Conservation (phyloP, 2,329 filamentous ascomycete genomes). For the Tolypocladium ovalisporum region DNA sequence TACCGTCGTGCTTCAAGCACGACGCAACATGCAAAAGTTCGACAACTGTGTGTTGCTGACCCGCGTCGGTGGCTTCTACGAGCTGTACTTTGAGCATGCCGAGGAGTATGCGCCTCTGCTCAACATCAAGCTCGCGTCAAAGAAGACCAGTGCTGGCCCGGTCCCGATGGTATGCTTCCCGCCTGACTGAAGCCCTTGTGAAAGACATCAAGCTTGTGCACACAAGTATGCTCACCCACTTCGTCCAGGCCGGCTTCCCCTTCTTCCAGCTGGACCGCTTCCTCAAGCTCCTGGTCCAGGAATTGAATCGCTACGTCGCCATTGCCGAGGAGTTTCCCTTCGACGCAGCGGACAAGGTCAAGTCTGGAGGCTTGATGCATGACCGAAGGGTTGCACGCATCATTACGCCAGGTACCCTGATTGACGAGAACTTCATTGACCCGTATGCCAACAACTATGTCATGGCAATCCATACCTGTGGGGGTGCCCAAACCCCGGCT, state of each 20-base stretch:
- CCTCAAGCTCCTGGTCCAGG: slow-evolving; percentile 85
- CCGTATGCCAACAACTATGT: slow-evolving; percentile 90
- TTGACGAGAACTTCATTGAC: slow-evolving; percentile 96
- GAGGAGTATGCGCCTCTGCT: slow-evolving; percentile 78
- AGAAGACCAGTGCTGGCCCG: slow-evolving; percentile 65
- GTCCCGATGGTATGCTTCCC: slow-evolving; percentile 65
- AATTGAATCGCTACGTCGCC: slow-evolving; percentile 82
- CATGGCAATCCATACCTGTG: slow-evolving; percentile 58
- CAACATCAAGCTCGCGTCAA: slow-evolving; percentile 75
- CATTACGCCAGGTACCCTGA: slow-evolving; percentile 87
- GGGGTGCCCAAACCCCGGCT: neutral
- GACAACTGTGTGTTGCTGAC: slow-evolving; percentile 85
- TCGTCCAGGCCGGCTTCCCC: slow-evolving; percentile 70
- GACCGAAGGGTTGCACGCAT: slow-evolving; percentile 78
- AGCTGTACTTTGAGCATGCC: slow-evolving; percentile 94
- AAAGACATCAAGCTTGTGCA: neutral
- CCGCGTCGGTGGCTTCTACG: slow-evolving; percentile 90
- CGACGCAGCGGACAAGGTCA: slow-evolving; percentile 56
- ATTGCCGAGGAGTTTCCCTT: slow-evolving; percentile 89
- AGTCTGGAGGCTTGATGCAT: slow-evolving; percentile 69
- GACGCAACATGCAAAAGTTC: slow-evolving; percentile 83
- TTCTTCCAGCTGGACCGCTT: slow-evolving; percentile 88
- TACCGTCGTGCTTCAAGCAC: slow-evolving; percentile 78
- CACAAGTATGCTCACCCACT: neutral
- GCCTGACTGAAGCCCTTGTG: no score